Conservation (phyloP, 179 eudicot species). For the Beta corolliflora region DNA sequence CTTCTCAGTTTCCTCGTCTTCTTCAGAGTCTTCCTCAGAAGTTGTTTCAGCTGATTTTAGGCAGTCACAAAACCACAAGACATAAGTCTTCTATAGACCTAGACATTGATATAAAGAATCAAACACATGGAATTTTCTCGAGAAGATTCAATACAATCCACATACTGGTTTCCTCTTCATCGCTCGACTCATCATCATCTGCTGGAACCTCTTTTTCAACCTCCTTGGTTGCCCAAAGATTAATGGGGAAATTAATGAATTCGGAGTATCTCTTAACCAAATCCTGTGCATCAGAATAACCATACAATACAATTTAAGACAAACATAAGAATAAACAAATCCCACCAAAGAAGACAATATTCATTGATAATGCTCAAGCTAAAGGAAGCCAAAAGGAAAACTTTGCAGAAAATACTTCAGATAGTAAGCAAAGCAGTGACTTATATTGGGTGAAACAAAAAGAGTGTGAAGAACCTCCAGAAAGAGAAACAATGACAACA, state of each 20-base stretch:
- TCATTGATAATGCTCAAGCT: background rate
- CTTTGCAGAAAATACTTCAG: background rate
- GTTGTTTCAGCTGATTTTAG: conserved; percentile 64
- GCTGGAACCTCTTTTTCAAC: conserved; percentile 94
- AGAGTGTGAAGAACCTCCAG: background rate
- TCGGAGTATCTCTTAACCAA: conserved; percentile 92
- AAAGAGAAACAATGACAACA: background rate
- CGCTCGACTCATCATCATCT: conserved; percentile 86
- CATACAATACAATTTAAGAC: conserved; percentile 1
- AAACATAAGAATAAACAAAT: background rate
- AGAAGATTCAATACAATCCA: conserved; percentile 13
- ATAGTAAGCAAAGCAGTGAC: background rate
- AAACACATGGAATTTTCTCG: background rate
- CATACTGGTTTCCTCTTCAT: conserved; percentile 81
- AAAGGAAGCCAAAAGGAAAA: background rate
- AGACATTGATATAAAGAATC: conserved; percentile 1
- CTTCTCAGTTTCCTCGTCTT: conserved; percentile 73
- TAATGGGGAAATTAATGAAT: conserved; percentile 91
- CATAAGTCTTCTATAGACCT: background rate
- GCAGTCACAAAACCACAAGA: background rate
- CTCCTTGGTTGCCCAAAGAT: conserved; percentile 91
- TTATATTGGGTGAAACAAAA: background rate
- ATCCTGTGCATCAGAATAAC: conserved; percentile 49
- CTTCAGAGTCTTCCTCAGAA: conserved; percentile 66
- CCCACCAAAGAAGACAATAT: background rate